Base-by-base conservation (phyloP, 2,329 filamentous ascomycete genomes). In the Microthyrium microscopicum region DNA sequence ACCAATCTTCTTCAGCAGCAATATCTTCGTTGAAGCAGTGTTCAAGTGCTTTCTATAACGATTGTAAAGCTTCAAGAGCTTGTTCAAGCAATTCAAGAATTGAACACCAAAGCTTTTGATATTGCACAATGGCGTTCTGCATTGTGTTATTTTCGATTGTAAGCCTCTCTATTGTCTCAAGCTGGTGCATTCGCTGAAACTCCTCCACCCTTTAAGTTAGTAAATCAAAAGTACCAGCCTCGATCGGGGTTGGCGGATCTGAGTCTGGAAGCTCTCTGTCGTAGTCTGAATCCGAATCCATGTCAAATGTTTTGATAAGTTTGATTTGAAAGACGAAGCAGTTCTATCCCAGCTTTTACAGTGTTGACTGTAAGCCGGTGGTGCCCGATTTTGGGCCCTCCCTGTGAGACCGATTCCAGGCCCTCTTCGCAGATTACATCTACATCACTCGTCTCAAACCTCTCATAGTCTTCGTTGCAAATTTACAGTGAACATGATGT, bases 21-120 rank as follows among this genome's bases (percentile, higher is more conserved):
- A 29, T 17, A 15, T 29, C 26, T 29, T 29, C 26, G 15, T 15
- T 29, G 15, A 29, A 9, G 15, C 26, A 29, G 26, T 29, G 9
- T 29, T 29, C 8, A 16, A 29, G 17, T 29, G 26, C 26, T 15
- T 17, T 29, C 7, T 29, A 16, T 29, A 29, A 15, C 26, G 15
- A 9, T 29, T 29, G 26, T 15, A 29, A 29, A 7, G 26, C 26
- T 29, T 29, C 15, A 7, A 29, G 26, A 29, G 26, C 26, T 17
- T 29, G 26, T 29, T 29, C 26, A 29, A 29, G 26, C 17, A 29
- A 15, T 29, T 29, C 26, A 16, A 29, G 26, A 16, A 16, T 29
- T 29, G 26, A 29, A 29, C 26, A 29, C 26, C 26, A 29, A 29
- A 29, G 26, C 26, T 29, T 29, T 29, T 29, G 26, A 16, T 29